Evolutionary conservation across 306 rosid species (phyloP).

Genomic region (Quercus robur): DNA sequence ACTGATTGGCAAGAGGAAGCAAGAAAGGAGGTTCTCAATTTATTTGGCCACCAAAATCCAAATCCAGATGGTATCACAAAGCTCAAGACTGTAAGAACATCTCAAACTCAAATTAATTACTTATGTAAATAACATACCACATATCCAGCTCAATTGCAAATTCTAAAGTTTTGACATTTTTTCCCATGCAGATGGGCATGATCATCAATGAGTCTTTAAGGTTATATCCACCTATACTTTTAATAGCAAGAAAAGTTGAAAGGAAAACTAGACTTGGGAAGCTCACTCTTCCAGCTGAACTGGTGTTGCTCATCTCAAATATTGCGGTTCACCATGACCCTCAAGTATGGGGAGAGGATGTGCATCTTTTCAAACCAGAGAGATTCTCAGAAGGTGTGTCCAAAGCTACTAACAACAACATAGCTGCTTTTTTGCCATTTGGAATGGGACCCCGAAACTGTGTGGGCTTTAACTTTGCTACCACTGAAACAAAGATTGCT

Average conservation of each 20-base stretch:
- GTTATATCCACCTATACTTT: too few relatives aligned
- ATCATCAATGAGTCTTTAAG: too few relatives aligned
- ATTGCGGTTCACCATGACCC: conserved; percentile 24
- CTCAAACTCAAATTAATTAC: too few relatives aligned
- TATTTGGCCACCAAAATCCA: too few relatives aligned
- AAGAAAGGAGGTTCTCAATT: too few relatives aligned
- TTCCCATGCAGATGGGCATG: too few relatives aligned
- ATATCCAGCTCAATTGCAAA: too few relatives aligned
- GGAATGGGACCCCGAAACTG: conserved; percentile 25
- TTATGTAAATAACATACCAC: too few relatives aligned
- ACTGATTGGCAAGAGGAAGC: too few relatives aligned
- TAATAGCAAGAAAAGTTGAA: not conserved
- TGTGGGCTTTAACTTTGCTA: conserved; percentile 22
- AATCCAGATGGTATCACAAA: too few relatives aligned
- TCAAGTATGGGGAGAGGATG: conserved; percentile 27
- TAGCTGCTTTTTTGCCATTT: conserved; percentile 20
- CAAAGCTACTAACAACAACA: conserved; percentile 14
- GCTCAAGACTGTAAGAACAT: too few relatives aligned
- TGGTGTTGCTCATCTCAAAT: not conserved
- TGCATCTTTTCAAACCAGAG: conserved; percentile 24
- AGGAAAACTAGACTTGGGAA: conserved; percentile 18
- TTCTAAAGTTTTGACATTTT: too few relatives aligned
- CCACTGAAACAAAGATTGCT: conserved; percentile 15
- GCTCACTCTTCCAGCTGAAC: conserved; percentile 11
- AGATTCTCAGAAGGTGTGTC: conserved; percentile 21